A percentile compares a stretch with the other conserved stretches of the same genome.
Evolutionary conservation across 1,284 basidiomycete species (phyloP).

Genomic region (Ceratobasidium papillatum): DNA sequence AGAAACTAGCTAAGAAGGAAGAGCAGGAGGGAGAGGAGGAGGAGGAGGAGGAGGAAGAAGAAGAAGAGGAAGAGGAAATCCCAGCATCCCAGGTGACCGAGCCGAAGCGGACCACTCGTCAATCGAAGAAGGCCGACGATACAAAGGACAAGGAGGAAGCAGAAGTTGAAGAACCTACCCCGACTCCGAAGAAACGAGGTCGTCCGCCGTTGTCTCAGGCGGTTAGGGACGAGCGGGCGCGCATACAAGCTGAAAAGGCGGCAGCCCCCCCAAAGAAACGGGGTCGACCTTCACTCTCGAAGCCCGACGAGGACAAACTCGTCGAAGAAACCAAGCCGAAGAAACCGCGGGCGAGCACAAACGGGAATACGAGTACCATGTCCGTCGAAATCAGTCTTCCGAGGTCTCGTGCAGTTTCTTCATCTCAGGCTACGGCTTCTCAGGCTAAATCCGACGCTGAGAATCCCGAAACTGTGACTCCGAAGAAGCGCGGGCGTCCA

Average conservation of each 20-base stretch:
- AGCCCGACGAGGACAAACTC: background rate
- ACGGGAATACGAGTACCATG: background rate
- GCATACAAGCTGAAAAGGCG: conserved; percentile 33
- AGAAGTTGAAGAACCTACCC: background rate
- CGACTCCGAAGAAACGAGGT: conserved; percentile 46
- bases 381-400: background rate
- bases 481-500: conserved; percentile 43
- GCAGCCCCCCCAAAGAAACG: conserved; percentile 5
- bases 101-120: background rate
- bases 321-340: background rate
- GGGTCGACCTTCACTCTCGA: conserved; percentile 6
- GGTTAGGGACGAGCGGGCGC: conserved; percentile 11
- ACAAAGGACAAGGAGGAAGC: background rate
- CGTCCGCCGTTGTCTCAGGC: conserved; percentile 28
- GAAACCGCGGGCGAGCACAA: background rate
- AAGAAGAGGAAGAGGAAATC: background rate
- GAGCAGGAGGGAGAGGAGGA: conserved; percentile 46
- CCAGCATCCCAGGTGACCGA: background rate
- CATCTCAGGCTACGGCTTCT: background rate
- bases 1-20: conserved; percentile 43
- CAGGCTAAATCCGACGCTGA: background rate
- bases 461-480: background rate
- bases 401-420: background rate
- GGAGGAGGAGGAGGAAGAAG: conserved; percentile 51
- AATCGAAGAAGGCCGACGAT: background rate